Percentiles rank a stretch among this genome's conserved stretches.
Evolutionary conservation across 202 grass and related monocot genomes (phyloP).

Genomic region (Zoysia matrella): DNA sequence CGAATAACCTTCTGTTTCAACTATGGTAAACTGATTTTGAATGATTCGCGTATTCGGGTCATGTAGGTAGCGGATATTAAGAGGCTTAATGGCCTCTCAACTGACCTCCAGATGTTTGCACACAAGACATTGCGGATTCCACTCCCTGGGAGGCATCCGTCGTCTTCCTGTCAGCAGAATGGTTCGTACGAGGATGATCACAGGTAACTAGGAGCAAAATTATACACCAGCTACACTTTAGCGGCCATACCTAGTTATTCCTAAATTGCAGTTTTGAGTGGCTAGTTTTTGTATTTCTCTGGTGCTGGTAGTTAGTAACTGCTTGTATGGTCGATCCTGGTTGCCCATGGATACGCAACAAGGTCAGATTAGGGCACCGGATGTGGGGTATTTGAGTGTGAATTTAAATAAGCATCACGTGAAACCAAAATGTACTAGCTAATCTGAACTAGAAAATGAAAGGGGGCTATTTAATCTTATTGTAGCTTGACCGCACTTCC

Average conservation of each 20-base stretch:
- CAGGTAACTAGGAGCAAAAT: constrained; percentile 47
- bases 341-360: neutral
- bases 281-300: too few relatives aligned
- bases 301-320: too few relatives aligned
- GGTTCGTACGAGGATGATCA: constrained; percentile 44
- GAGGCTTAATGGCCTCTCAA: too few relatives aligned
- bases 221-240: neutral
- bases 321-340: too few relatives aligned
- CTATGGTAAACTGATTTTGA: constrained; percentile 34
- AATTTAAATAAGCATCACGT: neutral
- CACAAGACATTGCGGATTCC: too few relatives aligned
- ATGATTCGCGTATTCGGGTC: constrained; percentile 15
- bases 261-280: neutral
- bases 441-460: constrained; percentile 9
- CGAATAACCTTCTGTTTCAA: neutral
- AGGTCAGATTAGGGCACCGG: neutral
- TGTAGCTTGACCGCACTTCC: too few relatives aligned
- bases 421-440: neutral
- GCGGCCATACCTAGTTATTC: neutral
- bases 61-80: constrained; percentile 54
- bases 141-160: constrained; percentile 55
- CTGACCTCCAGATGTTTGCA: too few relatives aligned
- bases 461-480: neutral
- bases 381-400: neutral
- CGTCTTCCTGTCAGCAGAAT: constrained; percentile 61